Evolutionary conservation across 208 protist genomes (phyloP).

Genomic region (Trypanosoma vivax): DNA sequence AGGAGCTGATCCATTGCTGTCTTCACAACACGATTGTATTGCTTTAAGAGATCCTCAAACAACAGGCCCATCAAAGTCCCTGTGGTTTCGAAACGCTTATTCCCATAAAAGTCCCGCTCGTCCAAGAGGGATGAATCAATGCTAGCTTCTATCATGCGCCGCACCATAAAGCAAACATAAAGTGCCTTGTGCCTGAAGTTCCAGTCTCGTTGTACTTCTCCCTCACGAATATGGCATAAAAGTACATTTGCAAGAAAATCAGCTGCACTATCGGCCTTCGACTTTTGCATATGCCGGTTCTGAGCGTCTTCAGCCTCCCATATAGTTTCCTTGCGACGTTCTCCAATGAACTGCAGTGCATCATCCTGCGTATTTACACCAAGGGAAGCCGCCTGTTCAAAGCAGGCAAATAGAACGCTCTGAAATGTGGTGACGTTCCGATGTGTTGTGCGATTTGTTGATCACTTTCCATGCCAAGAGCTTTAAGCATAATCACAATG

Average conservation of each 20-base stretch:
- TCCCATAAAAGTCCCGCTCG: constrained; percentile 99
- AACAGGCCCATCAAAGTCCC: constrained; percentile 97
- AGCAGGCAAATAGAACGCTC: constrained; percentile 92
- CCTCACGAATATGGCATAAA: constrained; percentile 92
- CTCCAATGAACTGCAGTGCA: constrained; percentile 97
- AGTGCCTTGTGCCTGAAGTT: constrained; percentile 97
- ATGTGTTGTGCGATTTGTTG: constrained; percentile 98
- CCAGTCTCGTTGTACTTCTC: constrained; percentile 86
- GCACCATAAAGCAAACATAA: constrained; percentile 97
- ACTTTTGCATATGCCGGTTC: constrained; percentile 49
- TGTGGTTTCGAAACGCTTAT: constrained; percentile 98
- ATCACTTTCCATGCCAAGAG: constrained; percentile 97
- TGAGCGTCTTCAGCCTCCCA: constrained; percentile 76
- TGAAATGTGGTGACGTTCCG: constrained; percentile 88
- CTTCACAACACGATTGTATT: constrained; percentile 96
- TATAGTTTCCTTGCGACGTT: constrained; percentile 74
- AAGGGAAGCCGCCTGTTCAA: constrained; percentile 89
- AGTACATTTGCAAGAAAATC: constrained; percentile 93
- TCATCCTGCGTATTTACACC: constrained; percentile 89
- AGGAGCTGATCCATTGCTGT: constrained; percentile 86
- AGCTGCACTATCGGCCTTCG: constrained; percentile 91
- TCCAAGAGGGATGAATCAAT: constrained; percentile 89
- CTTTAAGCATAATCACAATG: constrained; percentile 96
- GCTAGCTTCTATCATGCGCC: constrained; percentile 94
- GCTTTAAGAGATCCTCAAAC: constrained; percentile 99